These are phyloP conservation scores for Sugiyamaella valdiviana DNA, from an alignment of 805 yeast species.

Conservation along the genomic window DNA sequence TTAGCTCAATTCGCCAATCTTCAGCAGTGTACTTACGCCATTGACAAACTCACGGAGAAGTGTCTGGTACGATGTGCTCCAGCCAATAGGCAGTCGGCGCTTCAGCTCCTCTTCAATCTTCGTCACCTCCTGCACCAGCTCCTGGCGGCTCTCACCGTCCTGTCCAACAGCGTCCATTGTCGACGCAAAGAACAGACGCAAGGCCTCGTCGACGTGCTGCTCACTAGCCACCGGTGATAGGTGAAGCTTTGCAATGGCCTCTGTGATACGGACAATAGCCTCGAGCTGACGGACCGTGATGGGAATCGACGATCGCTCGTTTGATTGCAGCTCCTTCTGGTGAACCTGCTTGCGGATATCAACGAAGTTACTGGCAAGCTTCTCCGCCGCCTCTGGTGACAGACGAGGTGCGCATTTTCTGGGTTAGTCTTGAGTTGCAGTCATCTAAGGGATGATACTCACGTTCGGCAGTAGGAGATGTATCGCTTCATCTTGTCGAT, in stretches of 20 bases:
- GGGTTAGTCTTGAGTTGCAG: slow-evolving; percentile 21
- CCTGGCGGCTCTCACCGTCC: slow-evolving; percentile 49
- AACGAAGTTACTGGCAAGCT: slow-evolving; percentile 86
- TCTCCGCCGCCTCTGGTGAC: slow-evolving; percentile 82
- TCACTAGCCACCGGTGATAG: slow-evolving; percentile 78
- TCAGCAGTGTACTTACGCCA: slow-evolving; percentile 9
- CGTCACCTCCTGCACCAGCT: slow-evolving; percentile 63
- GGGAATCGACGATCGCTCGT: slow-evolving; percentile 91
- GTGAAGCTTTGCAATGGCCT: slow-evolving; percentile 81
- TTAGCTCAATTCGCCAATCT: not conserved
- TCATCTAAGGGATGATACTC: not conserved
- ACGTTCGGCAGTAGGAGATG: slow-evolving; percentile 76
- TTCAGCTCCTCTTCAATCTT: slow-evolving; percentile 78
- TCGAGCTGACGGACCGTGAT: slow-evolving; percentile 96
- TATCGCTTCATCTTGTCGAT: slow-evolving; percentile 87
- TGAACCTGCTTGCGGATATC: slow-evolving; percentile 80
- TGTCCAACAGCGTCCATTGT: slow-evolving; percentile 92
- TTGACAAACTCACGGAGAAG: slow-evolving; percentile 65
- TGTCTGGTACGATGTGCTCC: slow-evolving; percentile 86
- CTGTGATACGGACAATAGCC: slow-evolving; percentile 94
- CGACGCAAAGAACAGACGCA: slow-evolving; percentile 88
- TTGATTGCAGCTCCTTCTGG: slow-evolving; percentile 68
- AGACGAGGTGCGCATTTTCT: slow-evolving; percentile 81
- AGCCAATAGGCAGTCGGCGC: slow-evolving; percentile 90
- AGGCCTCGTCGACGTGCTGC: slow-evolving; percentile 92